These are phyloP conservation scores for Geum urbanum DNA, from an alignment of 306 rosid genomes.

Conservation along the genomic window DNA sequence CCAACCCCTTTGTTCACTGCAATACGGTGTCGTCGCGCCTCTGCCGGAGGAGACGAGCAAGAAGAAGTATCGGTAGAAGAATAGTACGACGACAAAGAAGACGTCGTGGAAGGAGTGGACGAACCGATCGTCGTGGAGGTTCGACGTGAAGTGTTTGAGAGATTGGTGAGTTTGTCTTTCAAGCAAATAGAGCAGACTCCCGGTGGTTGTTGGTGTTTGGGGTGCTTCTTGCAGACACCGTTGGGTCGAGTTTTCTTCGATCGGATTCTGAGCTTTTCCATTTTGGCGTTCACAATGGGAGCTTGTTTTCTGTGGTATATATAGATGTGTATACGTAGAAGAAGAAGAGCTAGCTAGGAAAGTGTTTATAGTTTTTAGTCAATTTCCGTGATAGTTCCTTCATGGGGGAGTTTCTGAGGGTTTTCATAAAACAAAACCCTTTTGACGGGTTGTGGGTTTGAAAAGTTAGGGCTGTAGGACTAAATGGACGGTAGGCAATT, in stretches of 20 bases:
- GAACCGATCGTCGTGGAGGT: neutral
- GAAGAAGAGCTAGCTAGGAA: neutral
- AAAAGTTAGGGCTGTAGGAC: slow-evolving; percentile 23
- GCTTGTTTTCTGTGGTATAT: neutral
- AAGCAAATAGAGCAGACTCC: slow-evolving; percentile 86
- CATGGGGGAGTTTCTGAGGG: slow-evolving; percentile 34
- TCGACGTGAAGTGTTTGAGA: slow-evolving; percentile 20
- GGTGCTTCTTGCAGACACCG: slow-evolving; percentile 64
- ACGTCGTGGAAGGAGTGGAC: slow-evolving; percentile 31
- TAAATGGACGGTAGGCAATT: slow-evolving; percentile 41
- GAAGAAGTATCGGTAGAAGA: slow-evolving; percentile 44
- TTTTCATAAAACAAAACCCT: slow-evolving; percentile 29
- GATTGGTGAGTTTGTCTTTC: slow-evolving; percentile 44
- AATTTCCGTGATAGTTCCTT: slow-evolving; percentile 38
- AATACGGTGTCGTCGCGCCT: slow-evolving; percentile 11
- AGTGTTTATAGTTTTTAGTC: neutral
- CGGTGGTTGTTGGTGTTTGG: slow-evolving; percentile 68
- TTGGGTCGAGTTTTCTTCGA: slow-evolving; percentile 31
- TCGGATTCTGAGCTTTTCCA: slow-evolving; percentile 29
- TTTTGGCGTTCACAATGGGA: slow-evolving; percentile 9
- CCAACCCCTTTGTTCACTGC: neutral
- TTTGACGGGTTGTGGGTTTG: slow-evolving; percentile 52
- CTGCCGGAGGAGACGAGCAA: slow-evolving; percentile 44
- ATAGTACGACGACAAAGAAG: slow-evolving; percentile 46
- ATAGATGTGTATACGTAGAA: slow-evolving; percentile 27